Evolutionary conservation across 129 eudicot species (phyloP).

Genomic region (Artemisia argyi): DNA sequence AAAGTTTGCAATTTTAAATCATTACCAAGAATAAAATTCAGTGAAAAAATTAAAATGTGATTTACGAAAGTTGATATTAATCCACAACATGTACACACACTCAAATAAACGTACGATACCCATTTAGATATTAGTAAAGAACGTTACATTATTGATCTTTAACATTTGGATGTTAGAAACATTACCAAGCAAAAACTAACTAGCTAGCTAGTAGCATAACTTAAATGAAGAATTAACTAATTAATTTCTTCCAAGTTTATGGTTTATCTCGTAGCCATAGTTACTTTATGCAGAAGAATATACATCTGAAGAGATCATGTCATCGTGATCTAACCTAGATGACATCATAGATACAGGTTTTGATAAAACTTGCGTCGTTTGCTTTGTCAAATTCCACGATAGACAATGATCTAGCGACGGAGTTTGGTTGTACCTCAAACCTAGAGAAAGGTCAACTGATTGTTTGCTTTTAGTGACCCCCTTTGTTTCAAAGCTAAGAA

Average conservation of each 20-base stretch:
- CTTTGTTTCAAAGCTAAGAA: constrained; percentile 26
- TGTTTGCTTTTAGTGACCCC: background rate
- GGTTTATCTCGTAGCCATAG: background rate
- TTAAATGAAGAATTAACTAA: background rate
- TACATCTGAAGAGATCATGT: background rate
- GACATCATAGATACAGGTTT: constrained; percentile 1
- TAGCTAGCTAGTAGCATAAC: background rate
- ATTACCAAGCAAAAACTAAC: too few species aligned
- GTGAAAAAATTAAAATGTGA: too few species aligned
- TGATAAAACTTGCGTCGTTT: background rate
- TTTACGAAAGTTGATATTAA: too few species aligned
- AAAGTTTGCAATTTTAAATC: too few species aligned
- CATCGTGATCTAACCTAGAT: constrained; percentile 2
- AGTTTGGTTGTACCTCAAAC: background rate
- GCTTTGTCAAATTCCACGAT: background rate
- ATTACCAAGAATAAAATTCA: too few species aligned
- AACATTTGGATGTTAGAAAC: too few species aligned
- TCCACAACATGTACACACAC: too few species aligned
- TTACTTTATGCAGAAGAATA: background rate
- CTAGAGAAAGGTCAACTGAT: background rate
- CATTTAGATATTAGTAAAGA: too few species aligned
- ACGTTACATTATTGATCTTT: too few species aligned
- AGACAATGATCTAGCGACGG: background rate
- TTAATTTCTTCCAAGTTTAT: background rate
- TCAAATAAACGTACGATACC: too few species aligned